Evolutionary conservation across 225 moss, liverwort and hornwort genomes (phyloP).

Genomic region (Pseudoscleropodium purum): DNA sequence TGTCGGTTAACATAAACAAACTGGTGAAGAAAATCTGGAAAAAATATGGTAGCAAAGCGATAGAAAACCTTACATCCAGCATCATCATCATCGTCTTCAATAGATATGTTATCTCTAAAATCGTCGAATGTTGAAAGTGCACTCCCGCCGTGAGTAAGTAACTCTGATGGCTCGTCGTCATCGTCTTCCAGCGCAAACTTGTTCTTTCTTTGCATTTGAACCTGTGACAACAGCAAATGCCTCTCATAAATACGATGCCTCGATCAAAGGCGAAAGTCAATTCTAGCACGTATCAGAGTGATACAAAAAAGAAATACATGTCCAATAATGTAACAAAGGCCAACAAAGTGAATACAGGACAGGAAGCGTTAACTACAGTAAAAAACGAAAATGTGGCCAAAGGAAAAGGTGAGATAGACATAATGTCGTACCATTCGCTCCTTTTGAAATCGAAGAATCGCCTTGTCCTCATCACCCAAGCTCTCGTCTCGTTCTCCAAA

Average conservation of each 20-base stretch:
- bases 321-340: neutral
- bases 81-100: conserved; percentile 62
- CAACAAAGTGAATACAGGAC: neutral
- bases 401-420: neutral
- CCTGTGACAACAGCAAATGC: conserved; percentile 21
- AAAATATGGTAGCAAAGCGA: neutral
- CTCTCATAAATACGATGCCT: neutral
- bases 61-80: conserved; percentile 43
- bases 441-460: conserved; percentile 89
- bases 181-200: conserved; percentile 82
- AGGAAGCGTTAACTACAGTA: neutral
- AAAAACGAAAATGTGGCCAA: neutral
- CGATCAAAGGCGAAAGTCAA: neutral
- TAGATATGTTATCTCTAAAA: conserved; percentile 63
- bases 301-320: neutral
- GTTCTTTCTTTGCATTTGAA: conserved; percentile 77
- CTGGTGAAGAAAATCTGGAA: neutral
- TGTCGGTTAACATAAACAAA: neutral
- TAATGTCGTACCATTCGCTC: conserved; percentile 69
- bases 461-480: conserved; percentile 80
- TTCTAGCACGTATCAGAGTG: neutral
- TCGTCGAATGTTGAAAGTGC: conserved; percentile 79
- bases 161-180: conserved; percentile 54
- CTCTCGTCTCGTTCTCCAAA: conserved; percentile 87
- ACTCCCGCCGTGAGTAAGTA: conserved; percentile 87